Percentiles rank a stretch among this genome's conserved stretches.
phyloP scores from a whole-genome alignment of 78 protist species.

The Dictyostelium citrinum region DNA sequence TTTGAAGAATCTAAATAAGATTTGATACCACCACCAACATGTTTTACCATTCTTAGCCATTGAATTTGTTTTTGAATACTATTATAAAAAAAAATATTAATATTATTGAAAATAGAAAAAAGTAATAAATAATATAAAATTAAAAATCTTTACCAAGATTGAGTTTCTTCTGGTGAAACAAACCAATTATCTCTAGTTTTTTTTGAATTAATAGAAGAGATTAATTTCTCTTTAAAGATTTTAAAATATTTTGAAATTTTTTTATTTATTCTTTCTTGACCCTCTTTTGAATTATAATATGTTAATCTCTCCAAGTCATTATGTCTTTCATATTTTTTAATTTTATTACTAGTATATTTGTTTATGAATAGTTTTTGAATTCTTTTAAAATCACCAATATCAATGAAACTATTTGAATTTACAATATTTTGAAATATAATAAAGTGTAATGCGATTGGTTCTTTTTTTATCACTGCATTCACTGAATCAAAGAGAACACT shows the following conservation, averaged over 20 bases:
- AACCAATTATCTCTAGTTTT: neutral
- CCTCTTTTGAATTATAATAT: neutral
- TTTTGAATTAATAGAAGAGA: neutral
- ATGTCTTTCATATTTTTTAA: neutral
- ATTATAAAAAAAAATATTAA: no score
- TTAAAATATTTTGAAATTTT: neutral
- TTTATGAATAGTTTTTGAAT: neutral
- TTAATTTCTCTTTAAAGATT: neutral
- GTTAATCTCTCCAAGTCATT: neutral
- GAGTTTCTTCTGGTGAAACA: neutral
- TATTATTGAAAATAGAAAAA: no score
- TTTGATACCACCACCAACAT: neutral
- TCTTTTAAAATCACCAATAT: neutral
- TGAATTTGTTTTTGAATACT: neutral
- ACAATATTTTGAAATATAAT: neutral
- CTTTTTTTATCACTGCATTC: neutral
- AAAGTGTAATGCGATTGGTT: neutral
- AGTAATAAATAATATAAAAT: no score
- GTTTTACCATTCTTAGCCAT: neutral
- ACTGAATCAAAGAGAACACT: neutral
- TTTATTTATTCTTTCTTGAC: neutral
- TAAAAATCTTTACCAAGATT: neutral
- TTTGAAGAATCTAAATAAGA: neutral
- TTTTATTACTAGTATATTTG: neutral
- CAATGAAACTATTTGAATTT: neutral